A percentile compares a stretch with the other conserved stretches of the same genome.
These are phyloP conservation scores for Chlorophyllum brunneum DNA, from an alignment of 768 basidiomycete species.

Conservation along the genomic window DNA sequence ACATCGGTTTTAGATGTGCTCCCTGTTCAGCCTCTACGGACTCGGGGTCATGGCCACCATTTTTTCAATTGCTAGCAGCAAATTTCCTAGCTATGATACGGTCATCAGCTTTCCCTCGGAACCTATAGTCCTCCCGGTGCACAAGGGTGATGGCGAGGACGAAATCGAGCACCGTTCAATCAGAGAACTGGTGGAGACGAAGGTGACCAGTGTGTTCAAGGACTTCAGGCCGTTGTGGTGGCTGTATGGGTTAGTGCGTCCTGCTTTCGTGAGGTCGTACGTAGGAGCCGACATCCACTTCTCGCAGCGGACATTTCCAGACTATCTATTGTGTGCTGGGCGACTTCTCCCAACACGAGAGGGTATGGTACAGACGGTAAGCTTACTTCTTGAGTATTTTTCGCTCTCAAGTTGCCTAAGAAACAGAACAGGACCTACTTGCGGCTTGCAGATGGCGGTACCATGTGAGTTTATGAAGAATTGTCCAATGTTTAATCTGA, in stretches of 20 bases:
- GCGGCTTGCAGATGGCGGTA: conserved; percentile 57
- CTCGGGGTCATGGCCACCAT: conserved; percentile 32
- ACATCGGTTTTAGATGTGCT: too few species aligned
- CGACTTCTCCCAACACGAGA: conserved; percentile 55
- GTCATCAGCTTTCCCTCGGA: conserved; percentile 36
- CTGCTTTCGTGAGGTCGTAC: background rate
- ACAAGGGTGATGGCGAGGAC: conserved; percentile 23
- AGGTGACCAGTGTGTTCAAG: conserved; percentile 38
- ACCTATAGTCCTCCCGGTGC: conserved; percentile 32
- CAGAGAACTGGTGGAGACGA: conserved; percentile 34
- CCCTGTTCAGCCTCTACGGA: conserved; percentile 25
- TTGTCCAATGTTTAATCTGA: background rate
- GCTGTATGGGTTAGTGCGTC: conserved; percentile 38
- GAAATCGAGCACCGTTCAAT: conserved; percentile 35
- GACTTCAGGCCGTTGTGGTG: conserved; percentile 46
- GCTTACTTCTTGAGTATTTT: conserved; percentile 9
- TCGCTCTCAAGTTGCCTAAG: background rate
- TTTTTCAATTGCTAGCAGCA: conserved; percentile 24
- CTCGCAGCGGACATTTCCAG: conserved; percentile 56
- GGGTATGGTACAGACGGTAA: conserved; percentile 53
- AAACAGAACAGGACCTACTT: conserved; percentile 38
- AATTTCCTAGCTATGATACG: conserved; percentile 20
- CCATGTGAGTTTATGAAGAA: conserved; percentile 41
- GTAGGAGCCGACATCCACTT: background rate
- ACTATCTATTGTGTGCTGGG: conserved; percentile 58